Evolutionary conservation across 345 rosid genomes (phyloP).

Genomic region (Brassica nigra): DNA sequence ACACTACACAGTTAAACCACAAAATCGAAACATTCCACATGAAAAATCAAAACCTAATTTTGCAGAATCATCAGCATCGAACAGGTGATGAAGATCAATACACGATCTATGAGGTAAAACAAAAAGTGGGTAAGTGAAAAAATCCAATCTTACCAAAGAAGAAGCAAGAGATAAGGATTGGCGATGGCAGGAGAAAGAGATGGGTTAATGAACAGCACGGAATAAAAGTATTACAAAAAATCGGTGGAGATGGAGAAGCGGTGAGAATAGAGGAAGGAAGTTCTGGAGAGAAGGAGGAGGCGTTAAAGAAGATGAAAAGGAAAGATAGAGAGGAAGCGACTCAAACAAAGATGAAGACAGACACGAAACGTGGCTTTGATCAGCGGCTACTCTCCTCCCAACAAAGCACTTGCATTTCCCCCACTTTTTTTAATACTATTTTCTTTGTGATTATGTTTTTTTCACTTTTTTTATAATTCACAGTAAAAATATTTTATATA

Average conservation of each 20-base stretch:
- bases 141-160: constrained; percentile 25
- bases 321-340: constrained; percentile 25
- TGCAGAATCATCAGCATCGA: constrained; percentile 28
- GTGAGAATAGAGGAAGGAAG: constrained; percentile 26
- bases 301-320: constrained; percentile 16
- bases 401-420: neutral
- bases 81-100: constrained; percentile 31
- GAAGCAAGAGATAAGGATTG: constrained; percentile 39
- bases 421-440: neutral
- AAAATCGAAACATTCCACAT: neutral
- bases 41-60: neutral
- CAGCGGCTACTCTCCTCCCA: constrained; percentile 27
- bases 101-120: constrained; percentile 22
- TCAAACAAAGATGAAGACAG: constrained; percentile 8
- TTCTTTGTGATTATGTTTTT: neutral
- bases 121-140: neutral
- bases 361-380: constrained; percentile 32
- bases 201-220: neutral
- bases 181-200: constrained; percentile 18
- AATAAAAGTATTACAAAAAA: neutral
- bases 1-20: neutral
- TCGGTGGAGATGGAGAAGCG: constrained; percentile 26
- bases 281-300: constrained; percentile 18
- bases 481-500: too few relatives aligned
- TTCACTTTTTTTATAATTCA: neutral